phyloP scores from a whole-genome alignment of 306 rosid species.

The Ormosia semicastrata region DNA sequence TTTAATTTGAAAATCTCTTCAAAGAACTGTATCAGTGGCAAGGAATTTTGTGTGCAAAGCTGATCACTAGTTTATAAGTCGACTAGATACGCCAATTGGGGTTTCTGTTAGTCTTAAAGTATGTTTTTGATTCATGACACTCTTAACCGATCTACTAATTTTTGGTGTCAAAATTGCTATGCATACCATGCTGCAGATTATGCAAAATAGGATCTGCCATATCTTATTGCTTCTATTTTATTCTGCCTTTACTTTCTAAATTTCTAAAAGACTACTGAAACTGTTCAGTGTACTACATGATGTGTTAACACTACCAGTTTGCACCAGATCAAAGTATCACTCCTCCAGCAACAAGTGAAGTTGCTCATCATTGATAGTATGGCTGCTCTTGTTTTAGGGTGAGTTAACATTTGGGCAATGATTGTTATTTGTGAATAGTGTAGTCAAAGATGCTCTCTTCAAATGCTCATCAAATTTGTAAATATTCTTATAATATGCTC shows the following conservation, averaged over 20 bases:
- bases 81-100: background rate
- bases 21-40: background rate
- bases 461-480: slow-evolving; percentile 20
- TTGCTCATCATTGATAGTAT: slow-evolving; percentile 87
- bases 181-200: background rate
- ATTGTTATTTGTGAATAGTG: background rate
- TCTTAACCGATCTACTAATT: background rate
- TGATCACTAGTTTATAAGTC: background rate
- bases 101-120: background rate
- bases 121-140: background rate
- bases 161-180: background rate
- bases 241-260: background rate
- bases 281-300: slow-evolving; percentile 18
- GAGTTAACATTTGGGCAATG: slow-evolving; percentile 31
- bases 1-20: background rate
- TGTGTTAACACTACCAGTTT: slow-evolving; percentile 51
- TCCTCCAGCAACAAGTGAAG: slow-evolving; percentile 77
- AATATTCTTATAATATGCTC: slow-evolving; percentile 9
- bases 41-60: background rate
- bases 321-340: slow-evolving; percentile 74
- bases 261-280: background rate
- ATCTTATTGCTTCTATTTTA: slow-evolving; percentile 4
- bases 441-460: slow-evolving; percentile 17
- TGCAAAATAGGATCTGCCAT: background rate
- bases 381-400: slow-evolving; percentile 87